These are phyloP conservation scores for Drechslerella coelobrocha DNA, from an alignment of 2,329 filamentous ascomycete genomes.

Conservation along the genomic window DNA sequence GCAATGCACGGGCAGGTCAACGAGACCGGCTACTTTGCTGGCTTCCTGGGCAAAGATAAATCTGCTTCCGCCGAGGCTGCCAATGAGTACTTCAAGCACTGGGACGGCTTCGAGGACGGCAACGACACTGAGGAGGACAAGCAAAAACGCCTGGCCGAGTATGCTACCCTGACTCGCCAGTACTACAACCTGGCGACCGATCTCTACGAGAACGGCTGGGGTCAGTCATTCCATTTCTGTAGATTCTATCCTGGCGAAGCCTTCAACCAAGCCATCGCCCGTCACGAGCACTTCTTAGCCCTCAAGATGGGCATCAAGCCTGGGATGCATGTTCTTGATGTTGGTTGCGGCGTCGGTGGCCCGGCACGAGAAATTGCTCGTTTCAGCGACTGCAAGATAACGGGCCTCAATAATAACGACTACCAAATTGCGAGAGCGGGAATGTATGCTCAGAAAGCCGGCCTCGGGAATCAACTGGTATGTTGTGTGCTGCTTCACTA, in stretches of 20 bases:
- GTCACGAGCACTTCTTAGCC: constrained; percentile 97
- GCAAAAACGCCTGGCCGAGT: constrained; percentile 81
- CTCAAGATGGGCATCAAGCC: constrained; percentile 84
- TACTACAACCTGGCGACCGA: constrained; percentile 99
- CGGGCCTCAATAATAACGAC: constrained; percentile 97
- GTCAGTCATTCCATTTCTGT: constrained; percentile 96
- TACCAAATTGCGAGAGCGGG: constrained; percentile 98
- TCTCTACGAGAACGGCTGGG: constrained; percentile 96
- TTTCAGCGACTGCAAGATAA: constrained; percentile 87
- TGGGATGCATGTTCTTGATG: constrained; percentile 88
- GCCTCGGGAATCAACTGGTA: constrained; percentile 74
- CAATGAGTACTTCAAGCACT: constrained; percentile 95
- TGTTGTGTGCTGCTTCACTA: not conserved
- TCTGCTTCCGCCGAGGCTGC: constrained; percentile 79
- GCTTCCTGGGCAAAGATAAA: constrained; percentile 81
- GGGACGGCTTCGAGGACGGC: constrained; percentile 80
- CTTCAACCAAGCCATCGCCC: constrained; percentile 89
- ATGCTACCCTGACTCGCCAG: constrained; percentile 90
- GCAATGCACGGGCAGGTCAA: constrained; percentile 73
- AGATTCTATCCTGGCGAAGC: constrained; percentile 85
- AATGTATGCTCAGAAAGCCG: constrained; percentile 80
- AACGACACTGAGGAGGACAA: constrained; percentile 80
- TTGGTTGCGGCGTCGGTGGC: constrained; percentile 95
- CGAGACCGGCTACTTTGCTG: constrained; percentile 73
- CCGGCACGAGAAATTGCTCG: constrained; percentile 95